Evolutionary conservation across 805 yeast species (phyloP), one percentile per base, ranked within the genome.

Genomic region (Isabelozyma rhagii): DNA sequence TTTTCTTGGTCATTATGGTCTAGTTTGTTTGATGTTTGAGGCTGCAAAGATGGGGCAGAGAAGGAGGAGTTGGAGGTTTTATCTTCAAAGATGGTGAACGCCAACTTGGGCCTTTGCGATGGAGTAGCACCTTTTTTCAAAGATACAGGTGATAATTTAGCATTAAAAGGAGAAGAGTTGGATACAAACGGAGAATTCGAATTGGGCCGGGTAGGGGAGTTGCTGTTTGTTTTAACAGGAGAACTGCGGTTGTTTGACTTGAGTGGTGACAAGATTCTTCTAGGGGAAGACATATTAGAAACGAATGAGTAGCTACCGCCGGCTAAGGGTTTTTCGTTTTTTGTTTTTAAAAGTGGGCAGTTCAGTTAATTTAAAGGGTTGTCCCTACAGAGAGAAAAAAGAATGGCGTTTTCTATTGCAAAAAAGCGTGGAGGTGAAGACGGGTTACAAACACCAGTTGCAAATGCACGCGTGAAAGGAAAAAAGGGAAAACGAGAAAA

Each of bases 1-100:
- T 74, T 74, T 52, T 74, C 78, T 59, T 74, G 76, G 54, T 74
- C 76, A 48, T 62, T 61, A 51, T 67, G 65, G 50, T 61, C 61
- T 25, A 49, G 56, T 40, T 53, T 57, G 51, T 62, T 64, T 39
- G 55, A 47, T 27, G 45, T 47, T 17, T 42, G 45, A 7, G 13
- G 36, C 13, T 25, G 38, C 9, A 17, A 7, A 11, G 36, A 17
- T 27, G 34, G 38, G n/a, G 28, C 15, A 21, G 40, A 10, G 25
- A n/a, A 29, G 13, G 45, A 43, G 13, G 45, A 43, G 14, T 11
- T 10, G 5, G 46, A 40, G 6, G 8, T 44, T n/a, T 49, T 47
- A 51, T 61, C 65, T 41, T 61, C 63, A 47, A 47, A 61, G 39
- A 61, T 61, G 41, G 58, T 56, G 47, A 61, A 61, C 11, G 51